Percentiles rank a stretch among this genome's conserved stretches.
Evolutionary conservation across 805 yeast genomes (phyloP).

Genomic region (Cyberlindnera galapagoensis): DNA sequence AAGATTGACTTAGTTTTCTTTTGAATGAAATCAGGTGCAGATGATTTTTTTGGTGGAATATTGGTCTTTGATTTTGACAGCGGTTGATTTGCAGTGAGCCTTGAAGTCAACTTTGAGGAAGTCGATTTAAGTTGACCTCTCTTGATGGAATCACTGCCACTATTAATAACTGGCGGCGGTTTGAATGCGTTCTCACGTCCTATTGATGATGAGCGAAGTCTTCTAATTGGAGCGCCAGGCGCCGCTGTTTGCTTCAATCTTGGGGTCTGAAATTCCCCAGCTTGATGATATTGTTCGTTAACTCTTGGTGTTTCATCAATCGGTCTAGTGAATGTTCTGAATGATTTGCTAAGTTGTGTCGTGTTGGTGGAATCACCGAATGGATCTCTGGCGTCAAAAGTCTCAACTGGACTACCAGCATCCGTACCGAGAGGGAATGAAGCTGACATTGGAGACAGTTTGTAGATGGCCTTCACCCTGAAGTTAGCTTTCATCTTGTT

Average conservation of each 20-base stretch:
- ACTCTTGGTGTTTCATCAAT: conserved; percentile 17
- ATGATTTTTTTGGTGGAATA: conserved; percentile 6
- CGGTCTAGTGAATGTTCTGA: conserved; percentile 11
- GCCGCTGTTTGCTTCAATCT: conserved; percentile 28
- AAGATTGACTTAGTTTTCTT: conserved; percentile 15
- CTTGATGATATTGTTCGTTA: conserved; percentile 24
- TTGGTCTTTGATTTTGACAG: conserved; percentile 15
- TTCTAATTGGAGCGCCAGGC: conserved; percentile 36
- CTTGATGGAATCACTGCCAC: conserved; percentile 17
- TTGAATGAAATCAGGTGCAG: conserved; percentile 12
- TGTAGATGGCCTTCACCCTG: conserved; percentile 50
- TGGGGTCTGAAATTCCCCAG: conserved; percentile 40
- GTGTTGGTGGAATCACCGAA: conserved; percentile 21
- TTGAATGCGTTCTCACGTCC: conserved; percentile 13
- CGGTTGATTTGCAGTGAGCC: conserved; percentile 38
- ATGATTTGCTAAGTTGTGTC: conserved; percentile 13
- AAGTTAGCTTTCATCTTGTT: conserved; percentile 67
- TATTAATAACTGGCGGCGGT: conserved; percentile 14
- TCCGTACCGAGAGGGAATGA: conserved; percentile 12
- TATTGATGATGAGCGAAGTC: conserved; percentile 20
- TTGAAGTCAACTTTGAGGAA: conserved; percentile 40
- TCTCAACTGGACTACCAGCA: conserved; percentile 1
- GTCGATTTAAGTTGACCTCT: conserved; percentile 26
- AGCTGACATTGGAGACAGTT: conserved; percentile 15
- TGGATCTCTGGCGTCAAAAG: conserved; percentile 20